A percentile compares a stretch with the other conserved stretches of the same genome.
Evolutionary conservation across 208 protist species (phyloP).

Genomic region (Leishmania mexicana): DNA sequence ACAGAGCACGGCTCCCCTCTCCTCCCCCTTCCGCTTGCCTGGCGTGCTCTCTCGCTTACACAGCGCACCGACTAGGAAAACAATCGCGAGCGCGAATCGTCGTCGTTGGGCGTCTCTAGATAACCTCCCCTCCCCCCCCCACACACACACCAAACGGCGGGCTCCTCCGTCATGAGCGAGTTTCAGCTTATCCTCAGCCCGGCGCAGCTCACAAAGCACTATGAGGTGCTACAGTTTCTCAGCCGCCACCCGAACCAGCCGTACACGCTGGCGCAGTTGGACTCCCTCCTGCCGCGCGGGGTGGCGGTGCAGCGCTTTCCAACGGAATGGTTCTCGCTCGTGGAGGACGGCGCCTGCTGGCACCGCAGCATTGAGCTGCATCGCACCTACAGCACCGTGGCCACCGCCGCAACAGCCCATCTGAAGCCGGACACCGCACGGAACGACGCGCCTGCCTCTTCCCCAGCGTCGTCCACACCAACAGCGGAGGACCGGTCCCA

Average conservation of each 20-base stretch:
- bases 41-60: neutral
- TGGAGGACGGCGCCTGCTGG: slow-evolving; percentile 53
- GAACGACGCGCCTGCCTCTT: slow-evolving; percentile 3
- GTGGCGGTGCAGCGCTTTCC: slow-evolving; percentile 82
- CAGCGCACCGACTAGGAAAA: neutral
- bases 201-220: slow-evolving; percentile 83
- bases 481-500: slow-evolving; percentile 16
- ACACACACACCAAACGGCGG: no score
- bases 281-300: slow-evolving; percentile 80
- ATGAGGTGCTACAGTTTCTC: slow-evolving; percentile 84
- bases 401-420: neutral
- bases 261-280: slow-evolving; percentile 78
- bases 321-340: slow-evolving; percentile 62
- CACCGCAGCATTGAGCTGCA: slow-evolving; percentile 77
- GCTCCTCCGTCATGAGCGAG: slow-evolving; percentile 54
- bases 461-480: neutral
- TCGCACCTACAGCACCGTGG: neutral
- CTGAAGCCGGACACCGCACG: neutral
- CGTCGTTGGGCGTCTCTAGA: neutral
- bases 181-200: slow-evolving; percentile 67
- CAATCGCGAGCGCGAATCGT: neutral
- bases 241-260: slow-evolving; percentile 62
- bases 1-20: neutral
- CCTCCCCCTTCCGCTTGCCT: slow-evolving; percentile 5
- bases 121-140: neutral